phyloP scores from a whole-genome alignment of 495 filamentous ascomycete genomes.

The Lasiosphaeria hispida region DNA sequence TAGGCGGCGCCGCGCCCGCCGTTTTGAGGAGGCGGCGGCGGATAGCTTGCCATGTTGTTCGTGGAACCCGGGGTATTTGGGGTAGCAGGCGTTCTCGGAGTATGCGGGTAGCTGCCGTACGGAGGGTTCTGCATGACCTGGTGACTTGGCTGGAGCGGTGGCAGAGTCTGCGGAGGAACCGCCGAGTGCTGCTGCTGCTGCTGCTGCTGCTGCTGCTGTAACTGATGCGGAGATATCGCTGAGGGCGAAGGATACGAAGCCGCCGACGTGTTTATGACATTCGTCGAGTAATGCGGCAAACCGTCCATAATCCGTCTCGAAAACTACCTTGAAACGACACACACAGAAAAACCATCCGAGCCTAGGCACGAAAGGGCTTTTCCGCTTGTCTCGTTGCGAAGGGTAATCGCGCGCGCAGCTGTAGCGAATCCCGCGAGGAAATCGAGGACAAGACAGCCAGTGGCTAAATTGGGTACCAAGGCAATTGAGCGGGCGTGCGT shows the following conservation, averaged over 20 bases:
- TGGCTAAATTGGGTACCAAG: constrained; percentile 21
- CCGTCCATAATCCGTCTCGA: constrained; percentile 41
- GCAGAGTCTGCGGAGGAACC: constrained; percentile 65
- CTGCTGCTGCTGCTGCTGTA: constrained; percentile 39
- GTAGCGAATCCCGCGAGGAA: constrained; percentile 9
- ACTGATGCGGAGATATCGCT: constrained; percentile 28
- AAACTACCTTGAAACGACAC: constrained; percentile 24
- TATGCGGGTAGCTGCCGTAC: constrained; percentile 62
- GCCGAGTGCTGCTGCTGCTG: constrained; percentile 45
- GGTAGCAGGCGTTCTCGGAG: constrained; percentile 60
- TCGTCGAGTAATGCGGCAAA: constrained; percentile 35
- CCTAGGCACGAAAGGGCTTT: constrained; percentile 27
- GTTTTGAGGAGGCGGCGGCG: constrained; percentile 55
- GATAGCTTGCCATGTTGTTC: constrained; percentile 59
- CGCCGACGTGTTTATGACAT: constrained; percentile 38
- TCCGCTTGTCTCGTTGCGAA: constrained; percentile 13
- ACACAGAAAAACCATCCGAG: constrained; percentile 36
- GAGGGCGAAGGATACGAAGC: constrained; percentile 35
- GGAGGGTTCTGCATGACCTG: constrained; percentile 56
- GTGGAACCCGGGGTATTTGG: constrained; percentile 61
- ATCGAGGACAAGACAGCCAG: background rate
- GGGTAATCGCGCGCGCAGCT: constrained; percentile 11
- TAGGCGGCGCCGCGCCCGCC: constrained; percentile 52
- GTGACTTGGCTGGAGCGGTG: constrained; percentile 64
- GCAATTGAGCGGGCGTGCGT: constrained; percentile 11